Conservation (phyloP, 1,284 basidiomycete genomes). For the Apiotrichum gracile region DNA sequence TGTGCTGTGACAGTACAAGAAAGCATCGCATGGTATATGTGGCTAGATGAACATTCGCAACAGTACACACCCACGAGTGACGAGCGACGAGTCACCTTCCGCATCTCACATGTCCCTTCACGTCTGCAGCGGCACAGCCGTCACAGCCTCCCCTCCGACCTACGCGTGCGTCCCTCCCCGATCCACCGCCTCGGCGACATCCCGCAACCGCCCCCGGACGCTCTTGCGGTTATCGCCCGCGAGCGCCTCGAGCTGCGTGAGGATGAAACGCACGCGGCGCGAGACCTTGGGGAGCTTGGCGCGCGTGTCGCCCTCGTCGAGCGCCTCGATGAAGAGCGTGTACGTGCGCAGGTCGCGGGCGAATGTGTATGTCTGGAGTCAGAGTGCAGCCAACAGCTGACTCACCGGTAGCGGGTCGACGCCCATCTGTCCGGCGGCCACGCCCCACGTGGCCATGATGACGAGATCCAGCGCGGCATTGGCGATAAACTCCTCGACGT, state of each 20-base stretch:
- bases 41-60: no score
- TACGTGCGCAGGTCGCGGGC: conserved; percentile 45
- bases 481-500: conserved; percentile 44
- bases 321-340: conserved; percentile 29
- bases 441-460: conserved; percentile 40
- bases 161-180: background rate
- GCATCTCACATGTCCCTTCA: no score
- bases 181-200: conserved; percentile 27
- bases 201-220: conserved; percentile 31
- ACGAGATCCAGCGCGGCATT: conserved; percentile 47
- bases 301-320: conserved; percentile 17
- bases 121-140: no score
- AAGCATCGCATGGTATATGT: no score
- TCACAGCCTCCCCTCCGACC: no score
- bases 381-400: no score
- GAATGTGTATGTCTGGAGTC: conserved; percentile 47
- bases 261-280: conserved; percentile 22
- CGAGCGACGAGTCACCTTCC: no score
- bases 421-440: conserved; percentile 32
- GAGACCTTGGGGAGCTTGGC: conserved; percentile 20
- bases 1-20: no score
- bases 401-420: conserved; percentile 40
- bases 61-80: no score
- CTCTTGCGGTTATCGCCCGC: conserved; percentile 38
- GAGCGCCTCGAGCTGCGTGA: conserved; percentile 25